Evolutionary conservation across 306 rosid genomes (phyloP).

Genomic region (Inga laurina): DNA sequence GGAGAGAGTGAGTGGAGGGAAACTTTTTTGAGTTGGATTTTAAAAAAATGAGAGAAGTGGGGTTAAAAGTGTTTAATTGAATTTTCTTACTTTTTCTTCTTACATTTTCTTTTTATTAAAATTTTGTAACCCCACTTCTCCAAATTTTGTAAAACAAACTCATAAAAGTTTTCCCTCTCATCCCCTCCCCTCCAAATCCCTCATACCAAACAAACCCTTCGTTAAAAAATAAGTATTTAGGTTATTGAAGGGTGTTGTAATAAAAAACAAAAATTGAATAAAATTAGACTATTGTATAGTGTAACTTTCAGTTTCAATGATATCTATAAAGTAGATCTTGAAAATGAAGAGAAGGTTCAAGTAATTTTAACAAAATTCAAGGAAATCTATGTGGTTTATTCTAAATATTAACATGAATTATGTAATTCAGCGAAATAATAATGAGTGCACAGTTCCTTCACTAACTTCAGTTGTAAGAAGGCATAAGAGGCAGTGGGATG

Average conservation of each 20-base stretch:
- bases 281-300: background rate
- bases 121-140: too few relatives aligned
- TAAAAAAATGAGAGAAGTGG: too few relatives aligned
- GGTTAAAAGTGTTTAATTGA: too few relatives aligned
- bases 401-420: background rate
- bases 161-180: too few relatives aligned
- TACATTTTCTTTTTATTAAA: too few relatives aligned
- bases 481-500: background rate
- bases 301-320: background rate
- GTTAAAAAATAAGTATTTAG: background rate
- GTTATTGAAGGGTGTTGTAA: background rate
- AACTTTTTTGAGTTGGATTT: too few relatives aligned
- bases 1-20: too few relatives aligned
- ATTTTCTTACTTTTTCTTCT: too few relatives aligned
- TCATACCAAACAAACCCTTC: too few relatives aligned
- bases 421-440: background rate
- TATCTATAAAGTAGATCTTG: background rate
- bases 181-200: too few relatives aligned
- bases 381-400: background rate
- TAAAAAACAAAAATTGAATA: background rate
- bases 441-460: background rate
- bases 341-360: background rate
- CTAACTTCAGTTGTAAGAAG: background rate
- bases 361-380: background rate
- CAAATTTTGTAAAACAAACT: too few relatives aligned